These are phyloP conservation scores for Pleurotus eryngii DNA, from an alignment of 768 basidiomycete species.

Conservation along the genomic window DNA sequence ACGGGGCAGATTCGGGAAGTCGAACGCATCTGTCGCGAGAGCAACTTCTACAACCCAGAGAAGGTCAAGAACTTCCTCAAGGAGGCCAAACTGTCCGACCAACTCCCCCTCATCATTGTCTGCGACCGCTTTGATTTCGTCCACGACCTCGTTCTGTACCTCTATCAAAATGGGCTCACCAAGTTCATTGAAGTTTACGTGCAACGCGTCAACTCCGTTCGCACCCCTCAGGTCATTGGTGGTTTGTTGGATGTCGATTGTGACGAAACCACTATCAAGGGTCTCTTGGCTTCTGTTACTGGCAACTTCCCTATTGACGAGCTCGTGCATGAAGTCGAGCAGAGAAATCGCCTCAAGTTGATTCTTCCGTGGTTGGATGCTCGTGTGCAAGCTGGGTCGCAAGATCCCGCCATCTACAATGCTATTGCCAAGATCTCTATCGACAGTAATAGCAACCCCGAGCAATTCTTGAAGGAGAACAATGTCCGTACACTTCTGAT, in stretches of 20 bases:
- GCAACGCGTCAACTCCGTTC: conserved; percentile 93
- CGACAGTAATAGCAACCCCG: conserved; percentile 98
- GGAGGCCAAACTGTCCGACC: conserved; percentile 94
- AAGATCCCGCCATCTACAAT: conserved; percentile 93
- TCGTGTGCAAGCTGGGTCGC: conserved; percentile 88
- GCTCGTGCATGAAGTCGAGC: conserved; percentile 95
- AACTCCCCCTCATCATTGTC: conserved; percentile 98
- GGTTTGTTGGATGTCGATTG: conserved; percentile 97
- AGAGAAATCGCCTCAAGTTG: conserved; percentile 91
- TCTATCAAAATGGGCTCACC: conserved; percentile 95
- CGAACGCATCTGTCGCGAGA: conserved; percentile 97
- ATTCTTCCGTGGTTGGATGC: conserved; percentile 97
- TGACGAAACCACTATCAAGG: conserved; percentile 94
- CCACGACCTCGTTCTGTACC: conserved; percentile 95
- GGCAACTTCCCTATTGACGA: conserved; percentile 98
- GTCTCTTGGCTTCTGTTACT: conserved; percentile 87
- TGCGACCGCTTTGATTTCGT: conserved; percentile 99
- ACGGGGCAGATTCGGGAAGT: conserved; percentile 99
- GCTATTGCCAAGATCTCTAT: conserved; percentile 98
- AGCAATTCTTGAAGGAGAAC: conserved; percentile 97
- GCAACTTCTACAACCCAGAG: conserved; percentile 96
- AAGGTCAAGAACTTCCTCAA: conserved; percentile 99
- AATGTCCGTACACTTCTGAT: conserved; percentile 57
- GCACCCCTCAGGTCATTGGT: conserved; percentile 96
- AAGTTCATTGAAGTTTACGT: conserved; percentile 99